Conservation (phyloP, 2,329 filamentous ascomycete genomes). For the Aspergillus amoenus region DNA sequence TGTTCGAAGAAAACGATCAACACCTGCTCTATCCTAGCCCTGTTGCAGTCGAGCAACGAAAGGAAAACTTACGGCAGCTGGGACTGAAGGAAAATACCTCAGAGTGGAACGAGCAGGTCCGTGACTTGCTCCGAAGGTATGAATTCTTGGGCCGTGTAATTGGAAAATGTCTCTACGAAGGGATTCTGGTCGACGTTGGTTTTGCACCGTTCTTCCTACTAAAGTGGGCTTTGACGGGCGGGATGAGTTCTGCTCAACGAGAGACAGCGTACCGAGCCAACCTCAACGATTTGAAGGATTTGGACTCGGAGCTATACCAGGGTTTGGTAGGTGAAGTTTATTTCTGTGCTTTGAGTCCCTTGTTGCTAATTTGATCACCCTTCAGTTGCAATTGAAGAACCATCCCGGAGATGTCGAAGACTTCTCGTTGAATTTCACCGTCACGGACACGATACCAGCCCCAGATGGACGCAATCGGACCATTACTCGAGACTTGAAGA, state of each 20-base stretch:
- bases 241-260: constrained; percentile 60
- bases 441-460: constrained; percentile 67
- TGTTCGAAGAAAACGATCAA: constrained; percentile 82
- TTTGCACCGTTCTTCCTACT: constrained; percentile 96
- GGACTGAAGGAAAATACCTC: constrained; percentile 55
- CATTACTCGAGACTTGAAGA: constrained; percentile 72
- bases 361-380: background rate
- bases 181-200: constrained; percentile 86
- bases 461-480: constrained; percentile 56
- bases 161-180: constrained; percentile 96
- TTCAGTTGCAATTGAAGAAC: constrained; percentile 70
- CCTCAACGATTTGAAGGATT: constrained; percentile 87
- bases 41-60: constrained; percentile 67
- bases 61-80: constrained; percentile 55
- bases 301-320: constrained; percentile 87
- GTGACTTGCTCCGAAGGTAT: constrained; percentile 68
- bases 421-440: constrained; percentile 83
- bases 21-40: constrained; percentile 90
- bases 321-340: constrained; percentile 60
- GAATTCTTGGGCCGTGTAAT: constrained; percentile 92
- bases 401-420: constrained; percentile 77
- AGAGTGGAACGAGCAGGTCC: constrained; percentile 59
- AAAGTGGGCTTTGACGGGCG: constrained; percentile 84
- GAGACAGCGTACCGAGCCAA: constrained; percentile 81
- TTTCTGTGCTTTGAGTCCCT: constrained; percentile 1